These are phyloP conservation scores for Pseudogymnoascus sp. DNA, from an alignment of 2,329 filamentous ascomycete species.

Conservation along the genomic window DNA sequence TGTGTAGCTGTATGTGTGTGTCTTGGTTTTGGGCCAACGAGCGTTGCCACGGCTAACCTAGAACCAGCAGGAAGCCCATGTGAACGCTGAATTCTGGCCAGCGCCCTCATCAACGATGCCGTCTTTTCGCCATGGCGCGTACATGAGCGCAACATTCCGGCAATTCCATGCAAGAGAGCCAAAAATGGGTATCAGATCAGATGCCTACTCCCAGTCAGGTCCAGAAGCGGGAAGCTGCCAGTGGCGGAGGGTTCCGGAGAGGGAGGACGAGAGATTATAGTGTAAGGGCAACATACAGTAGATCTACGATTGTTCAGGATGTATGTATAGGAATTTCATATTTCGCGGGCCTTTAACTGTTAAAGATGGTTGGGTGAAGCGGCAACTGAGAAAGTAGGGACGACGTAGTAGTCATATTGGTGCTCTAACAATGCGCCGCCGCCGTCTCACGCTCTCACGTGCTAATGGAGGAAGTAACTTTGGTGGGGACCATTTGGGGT, in stretches of 20 bases:
- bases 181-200: not conserved
- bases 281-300: not conserved
- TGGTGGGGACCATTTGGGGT: conserved; percentile 3
- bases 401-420: not conserved
- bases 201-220: not conserved
- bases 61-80: not conserved
- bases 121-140: conserved; percentile 27
- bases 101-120: conserved; percentile 22
- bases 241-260: not conserved
- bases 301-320: not conserved
- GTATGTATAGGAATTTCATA: not conserved
- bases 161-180: conserved; percentile 25
- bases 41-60: not conserved
- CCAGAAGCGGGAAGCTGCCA: not conserved
- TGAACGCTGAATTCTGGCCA: conserved; percentile 9
- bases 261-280: not conserved
- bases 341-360: not conserved
- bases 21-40: conserved; percentile 4
- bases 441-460: not conserved
- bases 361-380: not conserved
- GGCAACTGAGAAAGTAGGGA: not conserved
- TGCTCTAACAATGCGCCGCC: not conserved
- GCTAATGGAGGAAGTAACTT: not conserved
- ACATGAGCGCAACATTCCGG: conserved; percentile 29
- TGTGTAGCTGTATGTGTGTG: conserved; percentile 19